Evolutionary conservation across 495 filamentous ascomycete genomes (phyloP), one percentile per base, ranked within the genome.

Genomic region (Hypoxylon lenormandii): DNA sequence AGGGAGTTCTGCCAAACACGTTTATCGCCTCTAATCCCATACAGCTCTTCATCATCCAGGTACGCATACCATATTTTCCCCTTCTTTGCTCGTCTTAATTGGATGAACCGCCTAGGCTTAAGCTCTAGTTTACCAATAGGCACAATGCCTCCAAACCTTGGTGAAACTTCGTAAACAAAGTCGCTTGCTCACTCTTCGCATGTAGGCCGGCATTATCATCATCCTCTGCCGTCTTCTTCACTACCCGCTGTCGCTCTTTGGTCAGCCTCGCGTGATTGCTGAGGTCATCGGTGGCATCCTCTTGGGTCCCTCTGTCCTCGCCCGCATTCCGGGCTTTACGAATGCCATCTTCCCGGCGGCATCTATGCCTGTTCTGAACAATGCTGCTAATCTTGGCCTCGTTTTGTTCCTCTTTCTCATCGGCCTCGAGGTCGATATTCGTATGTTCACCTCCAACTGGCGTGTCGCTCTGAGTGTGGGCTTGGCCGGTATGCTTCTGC

Each of bases 241-340:
- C 49, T 83, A 81, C 70, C 95, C 94, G 19, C 85, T 98, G 7
- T 93, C 92, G 55, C 91, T 90, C 73, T 80, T 97, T 46, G 90
- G 91, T 56, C 94, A 98, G 74, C 94, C 94, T 47, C 87, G 90
- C 60, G 94, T 98, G 61, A 98, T 98, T 70, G 92, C 95, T 42
- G 95, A 98, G 84, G 92, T 98, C 40, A 90, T 98, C 64, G 94
- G 90, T 19, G 95, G 95, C 56, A 93, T 98, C 72, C 74, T 98
- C 4, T 83, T 98, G 7, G 95, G 94, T 38, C 94, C 92, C 5
- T 92, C 91, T 1, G 92, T 96, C 16, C 84, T 96, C 84, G 91
- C 92, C 66, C 88, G 88, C 28, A 91, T 96, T 36, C 92, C 92
- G 2, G 89, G 90, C 50, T 98, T 97, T 78, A 86, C 86, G 28